Evolutionary conservation across 768 basidiomycete species (phyloP).

Genomic region (Psilocybe tampanensis): DNA sequence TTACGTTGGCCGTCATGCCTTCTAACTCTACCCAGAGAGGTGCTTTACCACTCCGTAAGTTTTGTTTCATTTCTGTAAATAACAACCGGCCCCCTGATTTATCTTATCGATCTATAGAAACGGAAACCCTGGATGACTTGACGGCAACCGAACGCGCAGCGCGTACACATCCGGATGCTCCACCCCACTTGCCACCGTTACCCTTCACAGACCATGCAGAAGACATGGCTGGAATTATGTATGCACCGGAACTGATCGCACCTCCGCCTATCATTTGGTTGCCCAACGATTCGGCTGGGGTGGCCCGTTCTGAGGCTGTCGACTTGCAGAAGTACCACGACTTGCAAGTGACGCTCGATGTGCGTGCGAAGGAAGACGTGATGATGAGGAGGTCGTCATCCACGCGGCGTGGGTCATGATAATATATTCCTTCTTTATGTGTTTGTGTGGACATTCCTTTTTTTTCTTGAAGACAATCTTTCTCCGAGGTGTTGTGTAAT

Average conservation of each 20-base stretch:
- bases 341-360: conserved; percentile 71
- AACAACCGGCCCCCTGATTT: too few relatives aligned
- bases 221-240: conserved; percentile 76
- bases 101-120: conserved; percentile 40
- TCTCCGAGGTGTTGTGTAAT: neutral
- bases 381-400: conserved; percentile 36
- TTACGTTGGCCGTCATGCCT: conserved; percentile 75
- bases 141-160: conserved; percentile 79
- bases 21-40: conserved; percentile 56
- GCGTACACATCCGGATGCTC: conserved; percentile 76
- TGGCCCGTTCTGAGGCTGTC: conserved; percentile 72
- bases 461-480: conserved; percentile 2
- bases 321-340: conserved; percentile 79
- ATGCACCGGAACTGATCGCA: conserved; percentile 80
- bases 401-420: conserved; percentile 30
- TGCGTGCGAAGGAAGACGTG: conserved; percentile 57
- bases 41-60: conserved; percentile 69
- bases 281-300: conserved; percentile 76
- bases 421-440: conserved; percentile 3
- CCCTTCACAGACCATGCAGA: conserved; percentile 77
- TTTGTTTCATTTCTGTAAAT: conserved; percentile 9
- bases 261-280: conserved; percentile 83
- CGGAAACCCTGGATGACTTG: conserved; percentile 80
- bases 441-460: conserved; percentile 1
- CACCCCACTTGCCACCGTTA: conserved; percentile 68